Conservation (phyloP, 768 basidiomycete genomes). For the Fistulinella prunicolor region DNA sequence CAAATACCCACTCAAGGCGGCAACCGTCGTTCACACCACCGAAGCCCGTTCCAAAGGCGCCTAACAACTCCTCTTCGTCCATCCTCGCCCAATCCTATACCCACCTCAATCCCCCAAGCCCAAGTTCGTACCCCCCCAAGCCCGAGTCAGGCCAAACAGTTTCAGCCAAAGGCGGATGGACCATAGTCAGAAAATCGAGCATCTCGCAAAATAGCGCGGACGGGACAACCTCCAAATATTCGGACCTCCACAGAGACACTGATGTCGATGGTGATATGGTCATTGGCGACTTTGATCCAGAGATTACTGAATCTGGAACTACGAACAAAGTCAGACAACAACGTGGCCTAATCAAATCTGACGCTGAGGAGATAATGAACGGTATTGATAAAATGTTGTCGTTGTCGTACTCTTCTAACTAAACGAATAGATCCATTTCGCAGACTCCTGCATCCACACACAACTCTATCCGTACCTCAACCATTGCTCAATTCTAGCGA, state of each 20-base stretch:
- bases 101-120: conserved; percentile 69
- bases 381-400: conserved; percentile 45
- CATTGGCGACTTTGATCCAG: conserved; percentile 70
- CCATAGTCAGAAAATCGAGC: conserved; percentile 57
- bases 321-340: conserved; percentile 43
- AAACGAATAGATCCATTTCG: conserved; percentile 55
- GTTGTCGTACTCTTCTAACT: conserved; percentile 26
- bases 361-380: conserved; percentile 72
- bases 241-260: conserved; percentile 42
- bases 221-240: conserved; percentile 19
- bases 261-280: conserved; percentile 77
- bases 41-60: conserved; percentile 50
- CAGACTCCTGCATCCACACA: conserved; percentile 42
- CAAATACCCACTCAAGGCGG: conserved; percentile 21
- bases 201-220: conserved; percentile 26
- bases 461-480: conserved; percentile 3
- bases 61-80: conserved; percentile 55
- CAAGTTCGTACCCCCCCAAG: conserved; percentile 70
- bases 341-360: conserved; percentile 53
- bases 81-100: conserved; percentile 80
- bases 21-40: conserved; percentile 43
- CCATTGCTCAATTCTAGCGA: conserved; percentile 6
- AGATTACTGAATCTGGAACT: conserved; percentile 35
- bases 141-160: conserved; percentile 39
- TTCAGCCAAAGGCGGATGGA: conserved; percentile 66